These are phyloP conservation scores for Metarhizium anisopliae DNA, from an alignment of 2,329 filamentous ascomycete genomes.

Conservation along the genomic window DNA sequence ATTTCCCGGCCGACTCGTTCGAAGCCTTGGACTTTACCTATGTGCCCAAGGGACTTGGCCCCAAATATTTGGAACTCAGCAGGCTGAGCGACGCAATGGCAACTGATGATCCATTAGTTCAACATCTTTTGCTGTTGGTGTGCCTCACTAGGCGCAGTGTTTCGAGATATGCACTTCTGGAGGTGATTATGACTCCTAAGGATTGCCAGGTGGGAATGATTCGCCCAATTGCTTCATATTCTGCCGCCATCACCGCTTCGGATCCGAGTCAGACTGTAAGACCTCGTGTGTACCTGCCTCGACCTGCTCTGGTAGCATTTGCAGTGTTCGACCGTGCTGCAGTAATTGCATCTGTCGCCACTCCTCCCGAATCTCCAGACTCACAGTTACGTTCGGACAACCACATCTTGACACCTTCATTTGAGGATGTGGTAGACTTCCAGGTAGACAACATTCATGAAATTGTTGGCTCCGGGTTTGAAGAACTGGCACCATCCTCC, in stretches of 20 bases:
- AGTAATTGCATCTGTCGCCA: conserved; percentile 64
- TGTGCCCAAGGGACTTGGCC: conserved; percentile 43
- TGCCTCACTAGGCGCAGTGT: conserved; percentile 42
- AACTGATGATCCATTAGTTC: conserved; percentile 41
- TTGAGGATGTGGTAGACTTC: conserved; percentile 83
- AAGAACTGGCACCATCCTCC: conserved; percentile 39
- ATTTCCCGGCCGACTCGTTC: conserved; percentile 49
- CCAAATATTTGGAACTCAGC: conserved; percentile 40
- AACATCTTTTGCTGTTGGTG: conserved; percentile 54
- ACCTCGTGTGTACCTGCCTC: conserved; percentile 68
- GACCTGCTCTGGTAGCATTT: conserved; percentile 72
- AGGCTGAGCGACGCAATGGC: conserved; percentile 40
- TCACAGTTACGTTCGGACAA: conserved; percentile 64
- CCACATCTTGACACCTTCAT: conserved; percentile 54
- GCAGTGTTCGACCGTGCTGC: conserved; percentile 71
- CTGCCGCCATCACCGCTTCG: conserved; percentile 36
- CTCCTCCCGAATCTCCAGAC: conserved; percentile 61
- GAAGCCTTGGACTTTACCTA: conserved; percentile 76
- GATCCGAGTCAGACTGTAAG: conserved; percentile 26
- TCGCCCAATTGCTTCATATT: conserved; percentile 59
- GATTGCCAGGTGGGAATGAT: conserved; percentile 52
- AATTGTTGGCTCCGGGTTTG: conserved; percentile 54
- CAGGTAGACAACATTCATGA: conserved; percentile 55
- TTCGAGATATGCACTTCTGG: conserved; percentile 66
- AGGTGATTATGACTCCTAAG: conserved; percentile 52